phyloP scores from a whole-genome alignment of 2,329 filamentous ascomycete genomes.

The Pseudocercospora fijiensis region DNA sequence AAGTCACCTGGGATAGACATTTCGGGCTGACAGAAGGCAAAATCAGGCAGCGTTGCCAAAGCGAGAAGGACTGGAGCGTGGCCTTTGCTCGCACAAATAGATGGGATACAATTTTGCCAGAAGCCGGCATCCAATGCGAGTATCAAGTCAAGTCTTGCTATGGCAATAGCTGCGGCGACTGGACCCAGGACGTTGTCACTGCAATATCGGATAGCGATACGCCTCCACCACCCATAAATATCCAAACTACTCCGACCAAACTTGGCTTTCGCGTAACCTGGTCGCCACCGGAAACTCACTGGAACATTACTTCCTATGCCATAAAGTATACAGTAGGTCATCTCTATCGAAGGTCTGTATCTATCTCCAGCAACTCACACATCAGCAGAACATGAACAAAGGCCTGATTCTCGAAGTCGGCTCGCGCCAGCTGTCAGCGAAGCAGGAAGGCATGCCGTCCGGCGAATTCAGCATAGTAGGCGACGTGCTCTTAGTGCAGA shows the following conservation, averaged over 20 bases:
- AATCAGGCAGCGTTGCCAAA: constrained; percentile 4
- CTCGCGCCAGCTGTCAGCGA: constrained; percentile 5
- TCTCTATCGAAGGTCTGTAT: background rate
- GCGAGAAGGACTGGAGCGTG: constrained; percentile 5
- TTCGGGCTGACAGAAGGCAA: constrained; percentile 11
- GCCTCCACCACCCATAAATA: constrained; percentile 7
- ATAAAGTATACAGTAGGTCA: background rate
- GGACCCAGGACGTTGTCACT: constrained; percentile 7
- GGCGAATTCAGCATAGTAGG: constrained; percentile 11
- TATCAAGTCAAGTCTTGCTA: constrained; percentile 16
- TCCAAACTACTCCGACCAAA: constrained; percentile 5
- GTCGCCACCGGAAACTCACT: constrained; percentile 8
- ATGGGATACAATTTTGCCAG: constrained; percentile 7
- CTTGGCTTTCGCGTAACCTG: constrained; percentile 12
- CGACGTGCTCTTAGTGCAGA: background rate
- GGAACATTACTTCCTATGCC: constrained; percentile 15
- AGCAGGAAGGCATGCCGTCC: constrained; percentile 6
- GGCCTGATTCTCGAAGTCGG: background rate
- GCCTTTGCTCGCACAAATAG: constrained; percentile 4
- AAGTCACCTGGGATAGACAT: constrained; percentile 13
- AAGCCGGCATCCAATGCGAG: constrained; percentile 15
- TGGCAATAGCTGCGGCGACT: constrained; percentile 11
- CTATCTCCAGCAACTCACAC: background rate
- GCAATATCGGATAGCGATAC: constrained; percentile 13
- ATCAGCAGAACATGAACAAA: background rate